Evolutionary conservation across 108 stramenopile genomes (phyloP).

Genomic region (Cyclostephanos tholiformis): DNA sequence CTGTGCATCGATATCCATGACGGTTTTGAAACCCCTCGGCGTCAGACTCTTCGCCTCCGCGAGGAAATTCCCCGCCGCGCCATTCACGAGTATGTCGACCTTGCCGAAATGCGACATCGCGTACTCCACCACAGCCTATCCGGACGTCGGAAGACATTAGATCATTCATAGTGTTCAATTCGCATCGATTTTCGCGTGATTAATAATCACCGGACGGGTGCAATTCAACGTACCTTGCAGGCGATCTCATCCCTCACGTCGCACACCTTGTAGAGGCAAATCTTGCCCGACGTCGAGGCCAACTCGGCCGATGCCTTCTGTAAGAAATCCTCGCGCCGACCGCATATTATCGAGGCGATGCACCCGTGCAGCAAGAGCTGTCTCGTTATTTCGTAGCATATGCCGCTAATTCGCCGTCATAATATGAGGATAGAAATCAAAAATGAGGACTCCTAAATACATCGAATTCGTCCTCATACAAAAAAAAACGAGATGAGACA

Average conservation of each 20-base stretch:
- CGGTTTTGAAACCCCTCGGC: conserved; percentile 92
- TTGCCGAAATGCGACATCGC: conserved; percentile 59
- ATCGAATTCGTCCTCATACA: not conserved
- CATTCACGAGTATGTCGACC: conserved; percentile 87
- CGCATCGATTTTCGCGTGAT: not conserved
- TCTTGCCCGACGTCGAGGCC: conserved; percentile 40
- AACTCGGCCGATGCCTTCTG: conserved; percentile 61
- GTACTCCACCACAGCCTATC: conserved; percentile 57
- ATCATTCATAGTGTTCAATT: not conserved
- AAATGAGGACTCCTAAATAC: not conserved
- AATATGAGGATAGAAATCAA: not conserved
- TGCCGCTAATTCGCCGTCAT: conserved; percentile 34
- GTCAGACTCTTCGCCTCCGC: conserved; percentile 76
- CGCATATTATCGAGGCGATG: conserved; percentile 73
- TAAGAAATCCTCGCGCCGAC: conserved; percentile 72
- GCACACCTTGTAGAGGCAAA: conserved; percentile 62
- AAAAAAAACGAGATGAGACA: not conserved
- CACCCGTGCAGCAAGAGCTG: conserved; percentile 80
- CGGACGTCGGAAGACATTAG: not conserved
- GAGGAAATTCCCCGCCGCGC: conserved; percentile 94
- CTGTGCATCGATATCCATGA: conserved; percentile 92
- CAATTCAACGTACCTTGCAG: conserved; percentile 34
- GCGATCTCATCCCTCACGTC: conserved; percentile 78
- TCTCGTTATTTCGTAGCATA: conserved; percentile 82
- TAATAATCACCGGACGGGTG: not conserved